phyloP scores from a whole-genome alignment of 495 filamentous ascomycete species.

The Talaromyces trachyspermus region DNA sequence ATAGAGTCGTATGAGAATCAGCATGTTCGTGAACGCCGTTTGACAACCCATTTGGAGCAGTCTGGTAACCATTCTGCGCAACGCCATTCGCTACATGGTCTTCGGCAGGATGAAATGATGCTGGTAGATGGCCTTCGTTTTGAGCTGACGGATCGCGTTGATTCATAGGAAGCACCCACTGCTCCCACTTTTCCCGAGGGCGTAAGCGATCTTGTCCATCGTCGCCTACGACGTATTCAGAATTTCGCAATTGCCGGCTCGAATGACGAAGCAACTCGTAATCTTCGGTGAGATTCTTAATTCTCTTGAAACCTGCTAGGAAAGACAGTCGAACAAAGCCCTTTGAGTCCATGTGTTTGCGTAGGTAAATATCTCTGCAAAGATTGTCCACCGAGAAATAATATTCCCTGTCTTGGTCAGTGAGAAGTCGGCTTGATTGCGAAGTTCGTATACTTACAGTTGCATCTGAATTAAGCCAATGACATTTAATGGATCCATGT shows the following conservation, averaged over 20 bases:
- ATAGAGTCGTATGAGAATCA: slow-evolving; percentile 51
- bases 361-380: slow-evolving; percentile 86
- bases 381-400: slow-evolving; percentile 97
- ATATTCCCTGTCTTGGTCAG: slow-evolving; percentile 54
- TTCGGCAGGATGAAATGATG: slow-evolving; percentile 2
- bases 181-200: slow-evolving; percentile 67
- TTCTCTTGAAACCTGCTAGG: slow-evolving; percentile 76
- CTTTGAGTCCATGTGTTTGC: slow-evolving; percentile 87
- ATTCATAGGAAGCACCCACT: slow-evolving; percentile 63
- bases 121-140: slow-evolving; percentile 44
- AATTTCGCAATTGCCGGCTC: slow-evolving; percentile 57
- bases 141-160: slow-evolving; percentile 55
- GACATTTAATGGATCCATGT: slow-evolving; percentile 48
- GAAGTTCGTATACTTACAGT: slow-evolving; percentile 40
- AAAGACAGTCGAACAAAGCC: slow-evolving; percentile 78
- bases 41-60: slow-evolving; percentile 23
- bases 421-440: not conserved
- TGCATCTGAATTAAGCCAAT: slow-evolving; percentile 59
- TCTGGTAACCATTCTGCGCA: slow-evolving; percentile 8
- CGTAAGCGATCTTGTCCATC: slow-evolving; percentile 77
- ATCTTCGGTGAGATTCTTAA: slow-evolving; percentile 67
- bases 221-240: slow-evolving; percentile 62
- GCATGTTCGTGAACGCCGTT: slow-evolving; percentile 36
- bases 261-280: slow-evolving; percentile 65
- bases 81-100: slow-evolving; percentile 27